Conservation (phyloP, 208 protist species). For the Crithidia bombi region DNA sequence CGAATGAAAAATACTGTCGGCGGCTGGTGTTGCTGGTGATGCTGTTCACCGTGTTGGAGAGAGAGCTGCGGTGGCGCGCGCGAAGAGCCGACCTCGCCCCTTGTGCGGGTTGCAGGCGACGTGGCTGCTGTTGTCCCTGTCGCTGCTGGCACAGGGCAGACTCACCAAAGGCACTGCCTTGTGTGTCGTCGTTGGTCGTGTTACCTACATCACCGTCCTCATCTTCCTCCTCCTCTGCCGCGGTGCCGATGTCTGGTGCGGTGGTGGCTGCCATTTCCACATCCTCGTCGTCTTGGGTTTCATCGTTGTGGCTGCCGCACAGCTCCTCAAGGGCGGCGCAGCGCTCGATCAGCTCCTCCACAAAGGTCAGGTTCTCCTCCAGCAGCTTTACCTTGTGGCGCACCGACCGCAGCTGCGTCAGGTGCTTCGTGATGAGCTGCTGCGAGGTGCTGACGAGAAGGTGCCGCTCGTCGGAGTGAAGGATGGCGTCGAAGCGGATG, state of each 20-base stretch:
- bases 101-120: background rate
- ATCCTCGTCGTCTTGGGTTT: slow-evolving; percentile 13
- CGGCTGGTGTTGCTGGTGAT: slow-evolving; percentile 5
- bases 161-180: background rate
- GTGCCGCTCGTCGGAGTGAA: slow-evolving; percentile 68
- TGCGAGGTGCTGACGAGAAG: slow-evolving; percentile 77
- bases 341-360: slow-evolving; percentile 51
- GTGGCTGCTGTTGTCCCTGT: background rate
- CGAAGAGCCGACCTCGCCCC: background rate
- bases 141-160: background rate
- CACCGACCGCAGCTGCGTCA: slow-evolving; percentile 49
- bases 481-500: slow-evolving; percentile 64
- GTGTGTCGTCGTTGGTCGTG: slow-evolving; percentile 4
- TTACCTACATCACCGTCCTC: slow-evolving; percentile 1
- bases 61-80: background rate
- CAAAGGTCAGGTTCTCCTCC: slow-evolving; percentile 41
- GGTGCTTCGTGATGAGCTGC: slow-evolving; percentile 47
- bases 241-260: slow-evolving; percentile 7
- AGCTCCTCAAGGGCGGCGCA: slow-evolving; percentile 34
- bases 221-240: background rate
- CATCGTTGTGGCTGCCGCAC: slow-evolving; percentile 4
- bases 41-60: slow-evolving; percentile 3
- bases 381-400: slow-evolving; percentile 44
- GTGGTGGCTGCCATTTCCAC: background rate
- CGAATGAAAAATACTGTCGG: slow-evolving; percentile 22